phyloP scores from a whole-genome alignment of 345 rosid species.

The Salix viminalis region DNA sequence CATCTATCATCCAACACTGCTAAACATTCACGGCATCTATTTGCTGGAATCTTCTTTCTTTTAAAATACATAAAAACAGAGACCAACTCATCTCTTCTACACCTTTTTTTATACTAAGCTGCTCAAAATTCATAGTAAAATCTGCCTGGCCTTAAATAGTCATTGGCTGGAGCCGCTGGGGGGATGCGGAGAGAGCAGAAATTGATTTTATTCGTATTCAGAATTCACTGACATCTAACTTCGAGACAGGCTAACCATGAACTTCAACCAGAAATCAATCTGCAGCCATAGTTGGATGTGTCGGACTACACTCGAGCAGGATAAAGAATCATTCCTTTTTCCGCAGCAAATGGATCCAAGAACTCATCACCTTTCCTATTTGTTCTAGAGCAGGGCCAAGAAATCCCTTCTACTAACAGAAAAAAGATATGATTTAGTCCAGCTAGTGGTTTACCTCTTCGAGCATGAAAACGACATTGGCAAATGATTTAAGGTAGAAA shows the following conservation, averaged over 20 bases:
- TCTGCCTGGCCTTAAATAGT: neutral
- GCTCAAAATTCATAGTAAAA: neutral
- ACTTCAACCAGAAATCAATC: slow-evolving; percentile 3
- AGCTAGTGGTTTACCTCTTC: slow-evolving; percentile 35
- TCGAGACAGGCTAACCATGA: neutral
- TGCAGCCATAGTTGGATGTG: neutral
- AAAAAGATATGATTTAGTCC: slow-evolving; percentile 19
- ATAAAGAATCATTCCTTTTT: slow-evolving; percentile 26
- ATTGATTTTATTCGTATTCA: slow-evolving; percentile 2
- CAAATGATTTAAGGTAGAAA: slow-evolving; percentile 57
- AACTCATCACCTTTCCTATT: slow-evolving; percentile 43
- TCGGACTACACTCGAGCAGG: slow-evolving; percentile 11
- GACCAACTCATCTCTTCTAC: neutral
- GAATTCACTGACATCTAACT: neutral
- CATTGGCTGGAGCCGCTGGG: slow-evolving; percentile 2
- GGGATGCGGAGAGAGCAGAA: neutral
- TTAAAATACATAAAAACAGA: neutral
- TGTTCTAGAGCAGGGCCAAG: slow-evolving; percentile 27
- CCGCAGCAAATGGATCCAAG: slow-evolving; percentile 25
- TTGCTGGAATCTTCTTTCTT: neutral
- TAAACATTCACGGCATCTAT: neutral
- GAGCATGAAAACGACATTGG: slow-evolving; percentile 71
- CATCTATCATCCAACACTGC: neutral
- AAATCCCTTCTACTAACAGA: slow-evolving; percentile 26
- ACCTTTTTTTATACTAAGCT: neutral